Percentiles rank a stretch among this genome's conserved stretches.
Evolutionary conservation across 2,329 filamentous ascomycete species (phyloP).

Genomic region (Cercospora beticola): DNA sequence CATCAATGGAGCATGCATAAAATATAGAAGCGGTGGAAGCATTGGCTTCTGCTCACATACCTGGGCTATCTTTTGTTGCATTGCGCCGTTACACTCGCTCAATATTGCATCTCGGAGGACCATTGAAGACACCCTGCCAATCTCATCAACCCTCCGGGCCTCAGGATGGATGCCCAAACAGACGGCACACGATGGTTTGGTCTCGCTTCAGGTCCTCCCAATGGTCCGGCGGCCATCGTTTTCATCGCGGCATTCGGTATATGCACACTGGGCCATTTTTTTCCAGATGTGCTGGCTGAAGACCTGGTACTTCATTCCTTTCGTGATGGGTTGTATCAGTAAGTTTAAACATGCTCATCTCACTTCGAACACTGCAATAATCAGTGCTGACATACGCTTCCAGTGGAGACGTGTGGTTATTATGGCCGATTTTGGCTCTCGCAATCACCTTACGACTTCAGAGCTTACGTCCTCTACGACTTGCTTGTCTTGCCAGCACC

Average conservation of each 20-base stretch:
- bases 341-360: conserved; percentile 15
- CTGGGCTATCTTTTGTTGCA: background rate
- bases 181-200: conserved; percentile 7
- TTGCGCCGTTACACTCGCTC: background rate
- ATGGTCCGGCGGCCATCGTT: conserved; percentile 28
- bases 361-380: background rate
- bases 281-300: conserved; percentile 40
- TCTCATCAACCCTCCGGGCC: background rate
- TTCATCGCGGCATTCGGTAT: conserved; percentile 32
- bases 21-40: background rate
- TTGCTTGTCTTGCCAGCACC: conserved; percentile 46
- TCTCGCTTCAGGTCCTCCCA: conserved; percentile 7
- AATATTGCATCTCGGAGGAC: background rate
- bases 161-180: conserved; percentile 7
- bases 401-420: conserved; percentile 46
- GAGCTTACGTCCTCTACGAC: conserved; percentile 45
- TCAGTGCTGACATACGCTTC: background rate
- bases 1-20: background rate
- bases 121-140: background rate
- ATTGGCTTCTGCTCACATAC: background rate
- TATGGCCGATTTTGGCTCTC: conserved; percentile 42
- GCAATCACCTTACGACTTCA: conserved; percentile 39
- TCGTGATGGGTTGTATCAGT: conserved; percentile 42
- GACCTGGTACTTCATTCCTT: conserved; percentile 41
- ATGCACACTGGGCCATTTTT: conserved; percentile 38